phyloP scores from a whole-genome alignment of 768 basidiomycete genomes.

The Pulveroboletus sp. region DNA sequence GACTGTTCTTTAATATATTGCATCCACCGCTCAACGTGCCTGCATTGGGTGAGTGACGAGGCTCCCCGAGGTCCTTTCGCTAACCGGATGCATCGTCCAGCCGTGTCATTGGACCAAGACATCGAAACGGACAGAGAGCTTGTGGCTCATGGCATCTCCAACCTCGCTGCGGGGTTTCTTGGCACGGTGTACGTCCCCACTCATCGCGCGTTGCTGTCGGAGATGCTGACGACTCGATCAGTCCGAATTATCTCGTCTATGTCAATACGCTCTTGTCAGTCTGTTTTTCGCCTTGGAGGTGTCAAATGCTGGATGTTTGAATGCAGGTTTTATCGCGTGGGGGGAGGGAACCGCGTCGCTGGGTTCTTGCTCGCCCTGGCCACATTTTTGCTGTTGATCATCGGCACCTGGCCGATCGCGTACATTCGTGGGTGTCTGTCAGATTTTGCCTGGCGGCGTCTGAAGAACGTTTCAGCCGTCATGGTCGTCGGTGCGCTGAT shows the following conservation, averaged over 20 bases:
- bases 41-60: constrained; percentile 57
- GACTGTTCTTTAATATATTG: constrained; percentile 79
- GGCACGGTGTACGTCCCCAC: constrained; percentile 67
- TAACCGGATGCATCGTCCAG: constrained; percentile 32
- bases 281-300: background rate
- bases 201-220: background rate
- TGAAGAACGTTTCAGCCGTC: constrained; percentile 52
- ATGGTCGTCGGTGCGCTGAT: constrained; percentile 91
- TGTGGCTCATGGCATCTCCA: constrained; percentile 88
- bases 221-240: constrained; percentile 24
- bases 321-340: constrained; percentile 83
- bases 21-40: constrained; percentile 89
- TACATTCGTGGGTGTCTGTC: constrained; percentile 68
- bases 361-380: constrained; percentile 81
- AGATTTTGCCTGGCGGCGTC: background rate
- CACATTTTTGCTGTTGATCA: constrained; percentile 64
- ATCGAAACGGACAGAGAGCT: constrained; percentile 91
- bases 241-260: constrained; percentile 84
- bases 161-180: constrained; percentile 72
- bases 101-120: constrained; percentile 85
- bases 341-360: constrained; percentile 79
- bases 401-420: constrained; percentile 87
- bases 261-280: constrained; percentile 77
- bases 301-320: background rate
- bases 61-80: background rate